Percentiles rank a stretch among this genome's conserved stretches.
phyloP scores from a whole-genome alignment of 179 eudicot species.

The Silene coronaria region DNA sequence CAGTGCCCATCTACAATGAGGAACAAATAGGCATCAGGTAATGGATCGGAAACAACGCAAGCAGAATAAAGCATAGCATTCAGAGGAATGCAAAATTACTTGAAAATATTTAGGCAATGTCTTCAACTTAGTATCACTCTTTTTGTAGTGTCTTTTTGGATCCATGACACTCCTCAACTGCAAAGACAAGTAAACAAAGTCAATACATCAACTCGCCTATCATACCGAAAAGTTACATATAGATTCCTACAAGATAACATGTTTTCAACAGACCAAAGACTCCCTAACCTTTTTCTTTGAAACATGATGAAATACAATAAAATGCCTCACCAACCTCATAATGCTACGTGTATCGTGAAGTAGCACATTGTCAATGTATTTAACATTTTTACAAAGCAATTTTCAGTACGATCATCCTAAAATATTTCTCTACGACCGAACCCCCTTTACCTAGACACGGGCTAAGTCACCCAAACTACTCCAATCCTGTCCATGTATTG shows the following conservation, averaged over 20 bases:
- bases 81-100: constrained; percentile 28
- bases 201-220: not conserved
- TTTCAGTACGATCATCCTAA: not conserved
- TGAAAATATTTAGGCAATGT: constrained; percentile 80
- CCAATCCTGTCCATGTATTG: too few species aligned
- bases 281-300: not conserved
- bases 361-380: not conserved
- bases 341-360: not conserved
- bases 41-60: not conserved
- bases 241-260: not conserved
- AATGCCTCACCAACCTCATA: not conserved
- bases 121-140: constrained; percentile 65
- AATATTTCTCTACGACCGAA: not conserved
- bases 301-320: not conserved
- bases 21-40: not conserved
- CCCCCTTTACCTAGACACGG: too few species aligned
- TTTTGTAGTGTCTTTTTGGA: constrained; percentile 97
- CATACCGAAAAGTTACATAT: not conserved
- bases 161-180: constrained; percentile 83
- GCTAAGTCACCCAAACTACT: too few species aligned
- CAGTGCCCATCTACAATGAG: constrained; percentile 63
- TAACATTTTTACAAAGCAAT: not conserved
- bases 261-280: too few species aligned
- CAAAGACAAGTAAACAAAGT: constrained; percentile 10
- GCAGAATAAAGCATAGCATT: not conserved